phyloP scores from a whole-genome alignment of 2,329 filamentous ascomycete genomes.

The Fusarium brevicatenulatum region DNA sequence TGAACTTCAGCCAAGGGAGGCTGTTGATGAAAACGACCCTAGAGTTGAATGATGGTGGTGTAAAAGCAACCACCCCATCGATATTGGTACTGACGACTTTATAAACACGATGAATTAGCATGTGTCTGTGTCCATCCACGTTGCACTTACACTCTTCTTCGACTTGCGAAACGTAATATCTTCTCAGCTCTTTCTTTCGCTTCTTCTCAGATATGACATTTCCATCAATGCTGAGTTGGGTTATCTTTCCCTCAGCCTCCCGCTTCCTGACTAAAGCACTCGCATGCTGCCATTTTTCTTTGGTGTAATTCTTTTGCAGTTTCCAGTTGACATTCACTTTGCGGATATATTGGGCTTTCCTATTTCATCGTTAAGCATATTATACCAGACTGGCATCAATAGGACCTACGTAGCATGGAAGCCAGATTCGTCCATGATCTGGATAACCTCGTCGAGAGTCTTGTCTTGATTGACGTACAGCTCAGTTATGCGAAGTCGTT shows the following conservation, averaged over 20 bases:
- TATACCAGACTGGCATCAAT: fast-evolving
- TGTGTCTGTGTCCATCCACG: fast-evolving
- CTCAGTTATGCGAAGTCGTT: not conserved
- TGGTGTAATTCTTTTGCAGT: slow-evolving; percentile 2
- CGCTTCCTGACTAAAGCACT: not conserved
- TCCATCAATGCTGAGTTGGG: not conserved
- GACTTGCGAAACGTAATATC: fast-evolving
- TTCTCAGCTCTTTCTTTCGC: not conserved
- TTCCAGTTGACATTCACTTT: slow-evolving; percentile 6
- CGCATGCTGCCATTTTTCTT: not conserved
- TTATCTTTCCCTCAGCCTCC: not conserved
- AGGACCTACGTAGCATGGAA: slow-evolving; percentile 4
- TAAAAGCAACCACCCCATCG: not conserved
- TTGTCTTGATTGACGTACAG: slow-evolving; percentile 10
- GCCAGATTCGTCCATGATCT: not conserved
- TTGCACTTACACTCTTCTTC: fast-evolving
- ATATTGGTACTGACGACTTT: fast-evolving
- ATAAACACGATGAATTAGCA: not conserved
- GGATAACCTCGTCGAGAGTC: slow-evolving; percentile 2
- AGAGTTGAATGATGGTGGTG: not conserved
- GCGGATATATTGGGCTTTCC: slow-evolving; percentile 7
- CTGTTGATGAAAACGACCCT: fast-evolving
- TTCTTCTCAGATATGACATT: not conserved
- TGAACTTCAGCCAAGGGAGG: not conserved
- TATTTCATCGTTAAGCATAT: too few relatives aligned